These are phyloP conservation scores for Scutellaria barbata DNA, from an alignment of 257 asterid species.

Conservation along the genomic window DNA sequence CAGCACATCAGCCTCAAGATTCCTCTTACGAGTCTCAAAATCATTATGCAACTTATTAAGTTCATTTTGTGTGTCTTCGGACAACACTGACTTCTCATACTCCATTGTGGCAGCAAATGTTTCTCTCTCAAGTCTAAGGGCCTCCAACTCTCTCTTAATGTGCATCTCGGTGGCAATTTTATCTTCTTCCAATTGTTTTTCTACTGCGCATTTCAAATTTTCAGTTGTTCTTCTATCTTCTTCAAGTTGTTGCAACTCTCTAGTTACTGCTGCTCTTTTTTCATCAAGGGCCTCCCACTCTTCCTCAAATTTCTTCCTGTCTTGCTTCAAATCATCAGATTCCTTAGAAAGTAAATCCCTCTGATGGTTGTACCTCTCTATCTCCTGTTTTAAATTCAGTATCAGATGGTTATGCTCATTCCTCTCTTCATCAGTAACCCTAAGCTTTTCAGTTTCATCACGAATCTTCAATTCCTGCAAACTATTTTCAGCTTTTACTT, in stretches of 20 bases:
- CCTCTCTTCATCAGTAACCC: constrained; percentile 58
- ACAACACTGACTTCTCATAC: constrained; percentile 56
- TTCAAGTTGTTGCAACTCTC: constrained; percentile 50
- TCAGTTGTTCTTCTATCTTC: constrained; percentile 57
- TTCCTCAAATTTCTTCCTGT: constrained; percentile 72
- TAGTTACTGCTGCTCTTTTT: constrained; percentile 57
- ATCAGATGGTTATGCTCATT: constrained; percentile 56
- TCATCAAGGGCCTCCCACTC: constrained; percentile 87
- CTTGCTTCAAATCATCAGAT: constrained; percentile 65
- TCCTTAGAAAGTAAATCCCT: constrained; percentile 61
- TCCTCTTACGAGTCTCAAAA: constrained; percentile 56
- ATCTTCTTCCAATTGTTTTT: constrained; percentile 58
- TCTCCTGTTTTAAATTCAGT: constrained; percentile 68
- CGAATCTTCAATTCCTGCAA: constrained; percentile 52
- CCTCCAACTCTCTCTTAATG: constrained; percentile 65
- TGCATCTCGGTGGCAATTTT: constrained; percentile 59
- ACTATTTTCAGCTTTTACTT: constrained; percentile 58
- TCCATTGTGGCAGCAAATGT: constrained; percentile 69
- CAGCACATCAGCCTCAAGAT: constrained; percentile 74
- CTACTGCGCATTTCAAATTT: constrained; percentile 47
- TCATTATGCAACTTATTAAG: constrained; percentile 56
- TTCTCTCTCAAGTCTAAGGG: constrained; percentile 69
- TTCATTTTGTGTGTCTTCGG: constrained; percentile 55
- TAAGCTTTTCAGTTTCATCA: constrained; percentile 59
- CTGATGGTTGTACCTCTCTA: constrained; percentile 60